Evolutionary conservation across 768 basidiomycete species (phyloP), one percentile per base, ranked within the genome.

Genomic region (Leucocoprinus birnbaumii): DNA sequence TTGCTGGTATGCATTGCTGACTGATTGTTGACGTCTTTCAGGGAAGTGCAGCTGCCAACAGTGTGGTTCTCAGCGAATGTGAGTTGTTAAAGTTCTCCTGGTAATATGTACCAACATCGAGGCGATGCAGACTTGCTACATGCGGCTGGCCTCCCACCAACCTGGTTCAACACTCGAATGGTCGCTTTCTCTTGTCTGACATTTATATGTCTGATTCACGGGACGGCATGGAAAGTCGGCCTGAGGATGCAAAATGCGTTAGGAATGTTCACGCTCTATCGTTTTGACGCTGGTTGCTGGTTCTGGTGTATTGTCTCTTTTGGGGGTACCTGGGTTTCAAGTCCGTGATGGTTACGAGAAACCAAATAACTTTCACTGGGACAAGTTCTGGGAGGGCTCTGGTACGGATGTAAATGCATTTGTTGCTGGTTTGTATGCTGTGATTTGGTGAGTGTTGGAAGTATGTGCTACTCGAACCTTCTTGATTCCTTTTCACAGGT

Each of bases 21-120:
- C 11, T 5, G 11, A 11, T 5, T 31, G 6, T 31, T 31, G n/a
- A n/a, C n/a, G n/a, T 11, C 11, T 31, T 31, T 31, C 45, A 88
- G 84, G 84, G 84, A 6, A 80, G 74, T 57, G 72, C 80, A 11
- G 76, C 85, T 0, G 82, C 83, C 1, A 82, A 79, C 50, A 79
- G 79, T 49, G 73, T 86, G 18, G 85, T 87, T 3, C 87, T 88
- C 53, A 86, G 85, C 34, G 86, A 89, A 83, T 90, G 87, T 86
- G 60, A 19, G 74, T 60, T 5, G 16, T 67, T 83, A 16, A 79
- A 73, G n/a, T n/a, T 31, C 11, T 31, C 5, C 31, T 31, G 31
- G 31, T 5, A 31, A 31, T 5, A 80, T 85, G 75, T 74, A 75
- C 52, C 57, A 66, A 16, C 59, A 68, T 24, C 61, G 65, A 38